These are phyloP conservation scores for Chytriomyces confervae DNA, from an alignment of 192 early-diverging fungal species.

Conservation along the genomic window DNA sequence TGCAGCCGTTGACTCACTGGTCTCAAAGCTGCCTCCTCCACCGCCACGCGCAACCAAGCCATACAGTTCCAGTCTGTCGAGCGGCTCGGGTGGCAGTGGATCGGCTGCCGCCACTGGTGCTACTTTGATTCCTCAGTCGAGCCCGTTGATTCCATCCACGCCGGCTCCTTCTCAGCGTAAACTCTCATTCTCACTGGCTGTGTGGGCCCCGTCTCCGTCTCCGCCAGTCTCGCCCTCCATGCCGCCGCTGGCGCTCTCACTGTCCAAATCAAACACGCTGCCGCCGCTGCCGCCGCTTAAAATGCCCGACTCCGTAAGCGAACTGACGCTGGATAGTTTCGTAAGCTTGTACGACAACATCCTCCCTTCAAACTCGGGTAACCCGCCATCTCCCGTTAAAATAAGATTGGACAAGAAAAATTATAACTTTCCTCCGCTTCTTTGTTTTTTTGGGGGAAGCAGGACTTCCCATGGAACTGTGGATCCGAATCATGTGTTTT, in stretches of 20 bases:
- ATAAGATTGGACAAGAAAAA: background rate
- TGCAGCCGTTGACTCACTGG: too few species aligned
- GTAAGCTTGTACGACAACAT: background rate
- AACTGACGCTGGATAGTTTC: background rate
- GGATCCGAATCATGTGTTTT: slow-evolving; percentile 26
- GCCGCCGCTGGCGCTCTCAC: background rate
- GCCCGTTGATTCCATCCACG: background rate
- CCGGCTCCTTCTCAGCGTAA: background rate
- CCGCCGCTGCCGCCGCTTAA: slow-evolving; percentile 11
- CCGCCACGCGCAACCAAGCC: too few species aligned
- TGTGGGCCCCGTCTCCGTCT: background rate
- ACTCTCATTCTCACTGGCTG: background rate
- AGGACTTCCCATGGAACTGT: slow-evolving; percentile 27
- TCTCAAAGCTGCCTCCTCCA: too few species aligned
- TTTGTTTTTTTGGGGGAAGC: background rate
- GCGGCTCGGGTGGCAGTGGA: background rate
- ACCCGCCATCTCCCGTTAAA: background rate
- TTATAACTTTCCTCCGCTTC: background rate
- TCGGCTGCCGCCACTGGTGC: background rate
- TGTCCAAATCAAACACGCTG: slow-evolving; percentile 13
- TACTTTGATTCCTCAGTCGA: background rate
- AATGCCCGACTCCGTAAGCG: background rate
- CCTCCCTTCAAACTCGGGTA: background rate
- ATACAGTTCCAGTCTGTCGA: too few species aligned
- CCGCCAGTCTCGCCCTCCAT: background rate